Evolutionary conservation across 768 basidiomycete species (phyloP).

Genomic region (Tulasnella calospora): DNA sequence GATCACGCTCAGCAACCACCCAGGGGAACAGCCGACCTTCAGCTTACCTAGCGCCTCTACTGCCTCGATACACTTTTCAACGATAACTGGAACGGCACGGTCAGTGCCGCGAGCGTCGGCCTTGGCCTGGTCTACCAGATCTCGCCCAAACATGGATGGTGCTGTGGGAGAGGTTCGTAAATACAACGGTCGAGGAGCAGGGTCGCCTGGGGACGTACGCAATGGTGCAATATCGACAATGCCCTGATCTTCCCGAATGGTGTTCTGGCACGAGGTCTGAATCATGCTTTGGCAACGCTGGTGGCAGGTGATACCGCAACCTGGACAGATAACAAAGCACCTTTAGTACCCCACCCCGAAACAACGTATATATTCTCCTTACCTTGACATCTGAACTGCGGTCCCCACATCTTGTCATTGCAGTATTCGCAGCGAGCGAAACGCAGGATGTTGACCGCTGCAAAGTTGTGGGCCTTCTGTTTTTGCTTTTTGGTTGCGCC

Average conservation of each 20-base stretch:
- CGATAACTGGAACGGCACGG: conserved; percentile 74
- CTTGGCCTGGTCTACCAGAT: conserved; percentile 76
- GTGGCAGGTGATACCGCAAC: conserved; percentile 81
- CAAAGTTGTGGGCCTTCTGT: conserved; percentile 71
- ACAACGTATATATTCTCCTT: conserved; percentile 36
- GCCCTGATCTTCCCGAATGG: conserved; percentile 29
- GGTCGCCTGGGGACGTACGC: conserved; percentile 32
- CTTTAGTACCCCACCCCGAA: not conserved
- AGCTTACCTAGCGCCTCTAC: conserved; percentile 78
- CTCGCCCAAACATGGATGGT: conserved; percentile 90
- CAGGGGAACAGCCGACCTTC: not conserved
- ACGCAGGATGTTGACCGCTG: conserved; percentile 79
- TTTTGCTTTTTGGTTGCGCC: conserved; percentile 29
- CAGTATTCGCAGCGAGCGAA: conserved; percentile 94
- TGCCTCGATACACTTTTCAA: conserved; percentile 93
- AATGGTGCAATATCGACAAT: conserved; percentile 33
- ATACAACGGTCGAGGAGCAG: conserved; percentile 18
- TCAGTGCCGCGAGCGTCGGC: conserved; percentile 58
- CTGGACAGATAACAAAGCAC: conserved; percentile 39
- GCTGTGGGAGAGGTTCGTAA: conserved; percentile 41
- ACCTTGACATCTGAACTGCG: conserved; percentile 89
- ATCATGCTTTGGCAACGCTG: conserved; percentile 74
- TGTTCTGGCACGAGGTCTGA: conserved; percentile 54
- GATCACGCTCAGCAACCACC: not conserved
- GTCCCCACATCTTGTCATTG: conserved; percentile 97